A percentile compares a stretch with the other conserved stretches of the same genome.
Conservation (phyloP, 1,139 yeast species). For the Candida sanyaensis region DNA sequence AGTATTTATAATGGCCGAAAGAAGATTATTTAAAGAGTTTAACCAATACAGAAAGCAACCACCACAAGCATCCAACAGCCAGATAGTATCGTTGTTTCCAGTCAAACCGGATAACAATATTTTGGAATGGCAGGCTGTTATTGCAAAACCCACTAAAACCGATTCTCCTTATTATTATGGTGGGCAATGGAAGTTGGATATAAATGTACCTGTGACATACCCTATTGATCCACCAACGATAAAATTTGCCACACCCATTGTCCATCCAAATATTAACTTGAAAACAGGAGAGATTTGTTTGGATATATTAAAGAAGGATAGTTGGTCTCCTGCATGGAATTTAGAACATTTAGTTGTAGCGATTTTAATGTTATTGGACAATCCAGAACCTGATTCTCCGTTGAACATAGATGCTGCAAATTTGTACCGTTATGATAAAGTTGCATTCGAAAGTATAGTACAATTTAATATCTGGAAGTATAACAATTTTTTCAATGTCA, state of each 20-base stretch:
- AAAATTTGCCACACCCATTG: conserved; percentile 54
- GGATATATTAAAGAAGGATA: conserved; percentile 64
- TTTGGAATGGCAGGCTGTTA: conserved; percentile 58
- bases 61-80: conserved; percentile 27
- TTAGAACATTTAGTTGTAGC: conserved; percentile 71
- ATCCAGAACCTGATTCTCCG: conserved; percentile 88
- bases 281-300: conserved; percentile 79
- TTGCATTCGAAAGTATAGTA: conserved; percentile 63
- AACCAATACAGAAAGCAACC: conserved; percentile 24
- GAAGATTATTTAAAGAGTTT: conserved; percentile 30
- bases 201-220: conserved; percentile 54
- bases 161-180: conserved; percentile 49
- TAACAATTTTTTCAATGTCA: conserved; percentile 9
- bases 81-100: conserved; percentile 48
- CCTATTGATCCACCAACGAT: conserved; percentile 74
- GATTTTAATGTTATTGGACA: conserved; percentile 63
- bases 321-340: conserved; percentile 94
- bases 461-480: conserved; percentile 57
- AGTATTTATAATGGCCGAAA: conserved; percentile 27
- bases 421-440: conserved; percentile 53
- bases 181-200: conserved; percentile 59
- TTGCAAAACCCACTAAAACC: conserved; percentile 51
- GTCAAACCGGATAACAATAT: conserved; percentile 42
- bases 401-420: conserved; percentile 87
- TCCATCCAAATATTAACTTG: conserved; percentile 76